These are phyloP conservation scores for Lentithecium fluviatile DNA, from an alignment of 495 filamentous ascomycete species.

Conservation along the genomic window DNA sequence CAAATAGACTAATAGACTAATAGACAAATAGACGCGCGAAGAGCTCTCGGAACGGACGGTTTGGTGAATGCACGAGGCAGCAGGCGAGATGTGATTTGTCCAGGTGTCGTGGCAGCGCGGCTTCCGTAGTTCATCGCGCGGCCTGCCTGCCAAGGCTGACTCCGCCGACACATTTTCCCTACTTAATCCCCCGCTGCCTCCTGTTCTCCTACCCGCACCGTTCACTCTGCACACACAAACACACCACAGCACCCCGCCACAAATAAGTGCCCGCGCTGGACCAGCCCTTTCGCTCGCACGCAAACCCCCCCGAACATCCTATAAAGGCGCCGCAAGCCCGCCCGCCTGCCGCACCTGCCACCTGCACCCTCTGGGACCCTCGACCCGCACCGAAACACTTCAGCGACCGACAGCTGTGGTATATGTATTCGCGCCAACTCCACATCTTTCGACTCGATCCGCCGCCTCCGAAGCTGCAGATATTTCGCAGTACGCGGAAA, in stretches of 20 bases:
- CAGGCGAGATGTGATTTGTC: background rate
- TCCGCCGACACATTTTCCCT: too few relatives aligned
- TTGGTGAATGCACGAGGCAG: too few relatives aligned
- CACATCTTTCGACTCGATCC: conserved; percentile 76
- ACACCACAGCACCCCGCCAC: too few relatives aligned
- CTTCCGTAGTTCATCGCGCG: too few relatives aligned
- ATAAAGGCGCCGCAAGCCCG: conserved; percentile 4
- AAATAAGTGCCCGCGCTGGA: too few relatives aligned
- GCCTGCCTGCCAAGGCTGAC: too few relatives aligned
- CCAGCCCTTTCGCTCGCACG: too few relatives aligned
- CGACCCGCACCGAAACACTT: conserved; percentile 29
- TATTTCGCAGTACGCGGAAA: conserved; percentile 88
- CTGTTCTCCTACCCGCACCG: background rate
- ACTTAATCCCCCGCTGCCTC: background rate
- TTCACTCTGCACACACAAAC: conserved; percentile 4
- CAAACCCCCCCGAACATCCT: background rate
- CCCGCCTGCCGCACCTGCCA: conserved; percentile 30
- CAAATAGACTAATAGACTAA: too few relatives aligned
- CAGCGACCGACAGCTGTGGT: conserved; percentile 48
- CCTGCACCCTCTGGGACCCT: conserved; percentile 22
- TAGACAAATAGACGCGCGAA: too few relatives aligned
- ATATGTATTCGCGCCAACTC: conserved; percentile 81
- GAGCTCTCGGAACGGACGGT: too few relatives aligned
- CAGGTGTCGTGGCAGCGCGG: too few relatives aligned
- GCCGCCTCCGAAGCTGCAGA: conserved; percentile 81